Base-by-base conservation (phyloP, 768 basidiomycete genomes). In the Kwoniella europaea region DNA sequence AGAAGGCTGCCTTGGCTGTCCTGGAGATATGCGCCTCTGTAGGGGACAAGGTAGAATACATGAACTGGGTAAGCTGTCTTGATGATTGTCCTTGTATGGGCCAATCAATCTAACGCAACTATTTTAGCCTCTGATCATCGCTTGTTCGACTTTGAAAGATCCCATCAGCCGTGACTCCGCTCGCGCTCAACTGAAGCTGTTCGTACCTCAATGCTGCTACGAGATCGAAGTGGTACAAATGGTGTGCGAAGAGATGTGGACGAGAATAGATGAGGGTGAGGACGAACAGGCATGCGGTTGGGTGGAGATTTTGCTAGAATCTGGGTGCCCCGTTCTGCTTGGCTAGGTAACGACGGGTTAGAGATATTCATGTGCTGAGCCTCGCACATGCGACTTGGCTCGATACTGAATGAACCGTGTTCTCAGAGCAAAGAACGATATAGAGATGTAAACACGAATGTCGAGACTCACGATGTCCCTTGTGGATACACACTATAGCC, bases 31-130 rank as follows among this genome's bases (percentile, higher is more conserved):
- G 66, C 42, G 41, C 29, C 9, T 70, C 64, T 22, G 75, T 67
- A 13, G 75, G 72, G 13, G 75, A 71, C n/a, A 76, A 76, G 59
- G 57, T 69, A 15, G 75, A 76, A 57, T 74, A 71, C 61, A 57
- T 76, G 58, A 76, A 74, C 63, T 76, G 72, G 72, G 75, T 76
- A 65, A 69, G 72, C 69, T 9, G 18, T 29, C 57, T 15, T 27
- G 15, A 27, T 6, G 12, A 15, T 16, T 35, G 15, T 16, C 57
- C 15, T 27, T 9, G 16, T 44, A 24, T 10, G 43, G 20, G 35
- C 29, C 27, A 18, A 12, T 63, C 12, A 52, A 3, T 57, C 20
- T 63, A 7, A 20, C 10, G 13, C 46, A 46, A 12, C 35, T 24
- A 42, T 24, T 42, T 4, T 61, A 76, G 75, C 72, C 75, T 16